phyloP scores from a whole-genome alignment of 192 early-diverging fungal genomes.

The Funneliformis mosseae region DNA sequence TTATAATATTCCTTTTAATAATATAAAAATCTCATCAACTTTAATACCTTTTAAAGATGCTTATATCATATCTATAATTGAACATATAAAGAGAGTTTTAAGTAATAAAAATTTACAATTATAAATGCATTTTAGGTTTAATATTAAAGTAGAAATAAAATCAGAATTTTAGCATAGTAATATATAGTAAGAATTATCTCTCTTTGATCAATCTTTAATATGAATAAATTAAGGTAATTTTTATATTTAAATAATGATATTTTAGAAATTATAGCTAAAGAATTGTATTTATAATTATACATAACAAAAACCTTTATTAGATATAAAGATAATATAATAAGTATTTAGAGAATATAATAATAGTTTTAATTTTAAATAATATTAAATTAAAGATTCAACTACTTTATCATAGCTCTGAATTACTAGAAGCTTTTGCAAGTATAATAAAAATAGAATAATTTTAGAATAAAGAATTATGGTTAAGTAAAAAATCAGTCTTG shows the following conservation, averaged over 20 bases:
- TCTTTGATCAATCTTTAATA: too few species aligned
- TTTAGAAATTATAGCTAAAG: background rate
- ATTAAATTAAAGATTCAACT: background rate
- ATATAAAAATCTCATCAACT: background rate
- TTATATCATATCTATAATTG: too few species aligned
- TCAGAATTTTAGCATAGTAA: too few species aligned
- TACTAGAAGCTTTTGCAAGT: background rate
- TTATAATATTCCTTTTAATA: background rate
- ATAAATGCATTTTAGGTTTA: too few species aligned
- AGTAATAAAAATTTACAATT: too few species aligned
- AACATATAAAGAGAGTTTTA: too few species aligned
- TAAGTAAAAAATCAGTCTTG: background rate
- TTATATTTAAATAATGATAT: background rate
- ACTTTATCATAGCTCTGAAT: background rate
- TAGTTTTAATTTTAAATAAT: background rate
- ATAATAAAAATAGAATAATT: background rate
- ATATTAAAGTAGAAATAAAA: too few species aligned
- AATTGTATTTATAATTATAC: background rate
- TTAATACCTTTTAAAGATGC: too few species aligned
- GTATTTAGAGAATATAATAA: background rate
- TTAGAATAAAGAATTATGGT: background rate
- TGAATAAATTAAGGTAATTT: too few species aligned
- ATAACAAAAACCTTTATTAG: background rate
- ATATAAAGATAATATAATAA: background rate
- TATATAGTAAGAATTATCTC: too few species aligned